Base-by-base conservation (phyloP, 768 basidiomycete genomes). In the Royoungia palumana region DNA sequence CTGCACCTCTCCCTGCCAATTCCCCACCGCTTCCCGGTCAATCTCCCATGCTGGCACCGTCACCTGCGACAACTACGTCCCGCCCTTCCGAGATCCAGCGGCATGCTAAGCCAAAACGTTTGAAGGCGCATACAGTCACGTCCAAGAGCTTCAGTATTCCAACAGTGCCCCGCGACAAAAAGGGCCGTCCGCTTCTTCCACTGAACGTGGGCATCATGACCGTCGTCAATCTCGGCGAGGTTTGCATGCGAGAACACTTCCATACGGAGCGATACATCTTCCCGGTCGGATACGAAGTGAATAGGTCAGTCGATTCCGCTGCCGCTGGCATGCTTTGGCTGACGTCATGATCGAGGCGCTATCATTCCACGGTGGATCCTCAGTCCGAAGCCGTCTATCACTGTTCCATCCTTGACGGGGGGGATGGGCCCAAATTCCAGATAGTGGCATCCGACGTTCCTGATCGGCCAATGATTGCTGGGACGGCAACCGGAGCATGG, bases 401-500 rank as follows among this genome's bases (percentile, higher is more conserved):
- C 50, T 93, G 90, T 65, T 86, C 83, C 16, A 91, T 93, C 54
- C 77, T 89, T 38, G 89, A 90, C 56, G 87, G 89, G 24, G 87
- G 87, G 10, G 88, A 89, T 64, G 87, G 84, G 1, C 88, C 89
- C 42, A 90, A 89, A 62, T 93, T 92, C 66, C 83, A 89, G 66
- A 89, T 92, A 57, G 77, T 85, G 44, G 83, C 87, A 16, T 76
- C 80, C 5, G 89, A 92, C 62, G 75, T 76, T 19, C 79, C 82
- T 3, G 85, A 82, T 56, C 78, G 81, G 40, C 80, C 86, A 35
- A 79, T 91, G 58, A 82, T 85, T 41, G 88, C 89, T 2, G 87
- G 87, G n/a, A 91, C 89, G 1, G 88, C 89, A 27, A 93, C 89
- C 0, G 90, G 89, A 27, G 88, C 88, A 40, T 93, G 89, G 89